Evolutionary conservation across 805 yeast species (phyloP).

Genomic region (Suhomyces tanzawaensis): DNA sequence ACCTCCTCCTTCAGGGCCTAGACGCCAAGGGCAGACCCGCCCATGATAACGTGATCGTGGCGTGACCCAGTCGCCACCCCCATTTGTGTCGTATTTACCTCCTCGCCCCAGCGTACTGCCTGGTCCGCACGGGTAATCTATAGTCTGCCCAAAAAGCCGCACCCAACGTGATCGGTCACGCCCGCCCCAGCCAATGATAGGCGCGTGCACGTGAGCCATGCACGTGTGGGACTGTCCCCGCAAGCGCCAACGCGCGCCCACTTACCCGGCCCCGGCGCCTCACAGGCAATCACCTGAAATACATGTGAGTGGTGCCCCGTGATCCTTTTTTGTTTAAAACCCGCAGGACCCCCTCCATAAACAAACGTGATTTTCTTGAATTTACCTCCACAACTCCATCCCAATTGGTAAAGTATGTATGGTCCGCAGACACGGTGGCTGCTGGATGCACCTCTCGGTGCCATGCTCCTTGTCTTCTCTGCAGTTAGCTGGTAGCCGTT

Average conservation of each 20-base stretch:
- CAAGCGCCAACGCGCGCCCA: background rate
- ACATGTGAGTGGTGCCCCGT: conserved; percentile 6
- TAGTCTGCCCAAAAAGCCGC: background rate
- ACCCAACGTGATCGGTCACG: conserved; percentile 1
- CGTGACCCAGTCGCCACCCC: too few relatives aligned
- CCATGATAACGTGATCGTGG: background rate
- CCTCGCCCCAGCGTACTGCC: background rate
- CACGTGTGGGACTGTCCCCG: conserved; percentile 1
- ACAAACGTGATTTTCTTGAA: conserved; percentile 6
- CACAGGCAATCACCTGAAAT: conserved; percentile 6
- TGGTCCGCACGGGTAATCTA: background rate
- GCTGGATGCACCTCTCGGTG: too few relatives aligned
- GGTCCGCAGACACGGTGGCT: too few relatives aligned
- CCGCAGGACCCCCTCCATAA: conserved; percentile 4
- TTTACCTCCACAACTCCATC: background rate
- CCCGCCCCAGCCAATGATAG: background rate
- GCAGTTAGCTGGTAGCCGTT: too few relatives aligned
- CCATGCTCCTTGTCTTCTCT: too few relatives aligned
- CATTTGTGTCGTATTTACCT: background rate
- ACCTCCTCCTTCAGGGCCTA: too few relatives aligned
- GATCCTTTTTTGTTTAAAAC: conserved; percentile 5
- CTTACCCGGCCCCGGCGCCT: conserved; percentile 5
- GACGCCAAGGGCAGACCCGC: too few relatives aligned
- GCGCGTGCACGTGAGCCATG: background rate
- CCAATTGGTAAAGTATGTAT: background rate